phyloP scores from a whole-genome alignment of 257 asterid species.

The Forsythia suspensa region DNA sequence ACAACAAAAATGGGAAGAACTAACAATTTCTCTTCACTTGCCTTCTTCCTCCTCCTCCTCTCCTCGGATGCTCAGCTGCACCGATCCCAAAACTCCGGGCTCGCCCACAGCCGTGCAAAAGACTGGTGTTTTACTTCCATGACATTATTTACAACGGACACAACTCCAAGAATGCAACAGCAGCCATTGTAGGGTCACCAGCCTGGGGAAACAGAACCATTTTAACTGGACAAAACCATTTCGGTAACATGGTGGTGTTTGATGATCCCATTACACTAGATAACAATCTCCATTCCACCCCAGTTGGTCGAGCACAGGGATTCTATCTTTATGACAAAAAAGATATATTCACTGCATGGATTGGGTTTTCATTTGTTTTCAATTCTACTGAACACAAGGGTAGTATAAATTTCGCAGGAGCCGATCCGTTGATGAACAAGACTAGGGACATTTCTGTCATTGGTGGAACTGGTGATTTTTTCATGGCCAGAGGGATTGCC shows the following conservation, averaged over 20 bases:
- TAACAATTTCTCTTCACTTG: neutral
- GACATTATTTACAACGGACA: slow-evolving; percentile 42
- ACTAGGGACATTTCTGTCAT: slow-evolving; percentile 49
- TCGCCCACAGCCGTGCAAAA: slow-evolving; percentile 33
- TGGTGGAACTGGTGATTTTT: slow-evolving; percentile 51
- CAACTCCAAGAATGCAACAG: slow-evolving; percentile 37
- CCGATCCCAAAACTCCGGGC: neutral
- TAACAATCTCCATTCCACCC: slow-evolving; percentile 35
- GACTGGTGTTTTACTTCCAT: slow-evolving; percentile 36
- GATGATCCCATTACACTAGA: slow-evolving; percentile 51
- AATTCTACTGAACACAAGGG: slow-evolving; percentile 41
- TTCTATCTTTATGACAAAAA: slow-evolving; percentile 45
- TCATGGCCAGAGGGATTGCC: slow-evolving; percentile 47
- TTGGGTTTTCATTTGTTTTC: slow-evolving; percentile 41
- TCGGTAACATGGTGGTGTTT: slow-evolving; percentile 44
- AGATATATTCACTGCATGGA: slow-evolving; percentile 40
- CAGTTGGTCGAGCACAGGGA: slow-evolving; percentile 58
- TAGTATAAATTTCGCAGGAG: slow-evolving; percentile 42
- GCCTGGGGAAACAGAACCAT: slow-evolving; percentile 37
- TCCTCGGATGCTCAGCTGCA: neutral
- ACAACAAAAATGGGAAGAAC: slow-evolving; percentile 7
- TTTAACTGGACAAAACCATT: slow-evolving; percentile 31
- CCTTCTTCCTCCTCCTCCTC: slow-evolving; percentile 8
- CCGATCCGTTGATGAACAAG: slow-evolving; percentile 45
- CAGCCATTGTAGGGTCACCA: slow-evolving; percentile 41